A percentile compares a stretch with the other conserved stretches of the same genome.
Evolutionary conservation across 2,329 filamentous ascomycete species (phyloP).

Genomic region (Hypoxylon sp.): DNA sequence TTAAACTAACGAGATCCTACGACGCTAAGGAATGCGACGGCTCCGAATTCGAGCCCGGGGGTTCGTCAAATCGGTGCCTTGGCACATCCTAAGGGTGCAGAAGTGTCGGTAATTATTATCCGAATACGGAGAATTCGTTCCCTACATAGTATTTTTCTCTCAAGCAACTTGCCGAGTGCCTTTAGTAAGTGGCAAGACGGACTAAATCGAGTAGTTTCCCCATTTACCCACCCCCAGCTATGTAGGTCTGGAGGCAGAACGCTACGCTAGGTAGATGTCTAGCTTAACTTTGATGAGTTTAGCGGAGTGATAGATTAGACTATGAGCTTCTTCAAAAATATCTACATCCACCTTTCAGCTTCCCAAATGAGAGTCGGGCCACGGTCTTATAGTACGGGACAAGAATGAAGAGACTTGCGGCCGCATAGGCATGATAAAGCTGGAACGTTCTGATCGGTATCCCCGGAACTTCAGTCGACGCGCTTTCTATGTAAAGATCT

Average conservation of each 20-base stretch:
- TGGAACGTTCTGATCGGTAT: not conserved
- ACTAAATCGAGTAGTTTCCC: constrained; percentile 11
- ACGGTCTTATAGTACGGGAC: not conserved
- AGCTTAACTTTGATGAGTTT: not conserved
- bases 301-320: not conserved
- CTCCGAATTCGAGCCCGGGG: constrained; percentile 17
- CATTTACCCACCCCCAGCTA: not conserved
- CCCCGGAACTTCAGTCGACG: not conserved
- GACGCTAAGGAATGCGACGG: constrained; percentile 26
- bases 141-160: not conserved
- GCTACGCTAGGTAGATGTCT: constrained; percentile 4
- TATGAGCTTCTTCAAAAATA: not conserved
- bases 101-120: constrained; percentile 31
- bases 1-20: constrained; percentile 15
- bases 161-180: not conserved
- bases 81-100: constrained; percentile 6
- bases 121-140: constrained; percentile 23
- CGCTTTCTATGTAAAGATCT: not conserved
- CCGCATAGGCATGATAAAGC: not conserved
- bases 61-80: constrained; percentile 19
- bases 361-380: not conserved
- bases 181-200: not conserved
- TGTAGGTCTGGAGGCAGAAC: constrained; percentile 9
- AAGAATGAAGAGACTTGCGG: not conserved
- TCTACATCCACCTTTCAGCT: not conserved